These are phyloP conservation scores for Phytophthora podocarpi DNA, from an alignment of 352 stramenopile species.

Conservation along the genomic window DNA sequence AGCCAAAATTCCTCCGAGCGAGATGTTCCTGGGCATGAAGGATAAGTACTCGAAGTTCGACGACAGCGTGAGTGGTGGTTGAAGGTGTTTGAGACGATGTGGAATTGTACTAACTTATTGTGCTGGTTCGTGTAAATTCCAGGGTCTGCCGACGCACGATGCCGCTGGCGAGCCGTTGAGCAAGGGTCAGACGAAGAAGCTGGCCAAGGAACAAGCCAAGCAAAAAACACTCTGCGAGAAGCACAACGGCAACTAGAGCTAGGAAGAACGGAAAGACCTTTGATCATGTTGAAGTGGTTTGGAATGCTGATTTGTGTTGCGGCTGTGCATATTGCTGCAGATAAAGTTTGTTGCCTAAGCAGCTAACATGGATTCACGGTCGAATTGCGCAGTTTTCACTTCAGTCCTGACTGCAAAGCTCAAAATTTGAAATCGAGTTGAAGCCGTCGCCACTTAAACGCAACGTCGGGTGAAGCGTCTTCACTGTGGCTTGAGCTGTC, in stretches of 20 bases:
- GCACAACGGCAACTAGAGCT: conserved; percentile 46
- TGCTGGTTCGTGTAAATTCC: conserved; percentile 9
- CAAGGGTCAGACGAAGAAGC: conserved; percentile 97
- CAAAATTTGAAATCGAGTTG: no score
- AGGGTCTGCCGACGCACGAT: conserved; percentile 96
- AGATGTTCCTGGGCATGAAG: conserved; percentile 93
- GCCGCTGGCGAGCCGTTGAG: conserved; percentile 92
- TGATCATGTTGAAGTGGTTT: no score
- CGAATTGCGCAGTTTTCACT: no score
- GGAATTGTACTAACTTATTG: conserved; percentile 2
- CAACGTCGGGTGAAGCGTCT: no score
- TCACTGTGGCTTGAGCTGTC: no score
- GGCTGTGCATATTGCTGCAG: no score
- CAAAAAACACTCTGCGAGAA: conserved; percentile 93
- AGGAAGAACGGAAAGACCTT: background rate
- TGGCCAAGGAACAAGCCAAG: conserved; percentile 97
- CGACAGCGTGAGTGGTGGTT: conserved; percentile 58
- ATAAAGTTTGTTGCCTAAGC: no score
- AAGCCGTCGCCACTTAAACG: no score
- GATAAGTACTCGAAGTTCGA: conserved; percentile 93
- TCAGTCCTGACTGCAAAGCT: no score
- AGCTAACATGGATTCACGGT: no score
- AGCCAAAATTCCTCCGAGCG: conserved; percentile 89
- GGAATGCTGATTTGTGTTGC: no score
- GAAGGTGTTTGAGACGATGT: background rate